Base-by-base conservation (phyloP, 2,329 filamentous ascomycete genomes). In the Alternaria atra region DNA sequence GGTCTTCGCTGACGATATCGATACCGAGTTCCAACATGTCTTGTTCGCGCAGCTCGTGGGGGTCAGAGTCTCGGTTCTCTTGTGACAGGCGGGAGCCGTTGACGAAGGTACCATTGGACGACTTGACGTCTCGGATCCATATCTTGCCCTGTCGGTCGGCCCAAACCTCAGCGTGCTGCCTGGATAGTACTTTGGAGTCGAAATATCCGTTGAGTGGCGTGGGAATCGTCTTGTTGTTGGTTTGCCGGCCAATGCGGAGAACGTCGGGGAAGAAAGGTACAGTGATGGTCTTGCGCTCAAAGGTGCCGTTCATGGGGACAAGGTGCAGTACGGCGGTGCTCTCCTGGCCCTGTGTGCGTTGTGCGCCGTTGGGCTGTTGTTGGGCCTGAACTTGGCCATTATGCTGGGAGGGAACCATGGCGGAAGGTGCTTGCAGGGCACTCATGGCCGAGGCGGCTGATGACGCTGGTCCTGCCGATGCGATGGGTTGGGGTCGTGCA, bases 31-130 rank as follows among this genome's bases (percentile, higher is more conserved):
- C 95, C 54, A 99, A 83, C 65, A 95, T 92, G 75, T 99, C 95
- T 67, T 93, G 90, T 61, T 94, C 93, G 73, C 94, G 90, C 34
- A 99, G 83, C 76, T 98, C 94, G 76, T 97, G 93, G 0, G 95
- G 94, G 63, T 98, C 95, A 0, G 94, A 98, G 79, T 99, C 95
- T 70, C 94, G 89, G 73, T 97, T 99, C 78, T 99, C 95, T 55
- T 89, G 92, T 2, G 95, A 98, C 61, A 99, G 80, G 30, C 95
- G 89, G 55, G 91, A 88, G 20, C 93, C 93, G 73, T 99, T 99
- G 69, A 99, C 94, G 79, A 99, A 99, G 1, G 95, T 99, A 60
- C 95, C 95, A 76, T 99, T 99, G 40, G 95, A 99, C 0, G 95
- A 98, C 80, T 98, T 99, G 71, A 99, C 91, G 80, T 99, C 95